Conservation (phyloP, 371 early-diverging fungal species). For the Rhizopus sp. region DNA sequence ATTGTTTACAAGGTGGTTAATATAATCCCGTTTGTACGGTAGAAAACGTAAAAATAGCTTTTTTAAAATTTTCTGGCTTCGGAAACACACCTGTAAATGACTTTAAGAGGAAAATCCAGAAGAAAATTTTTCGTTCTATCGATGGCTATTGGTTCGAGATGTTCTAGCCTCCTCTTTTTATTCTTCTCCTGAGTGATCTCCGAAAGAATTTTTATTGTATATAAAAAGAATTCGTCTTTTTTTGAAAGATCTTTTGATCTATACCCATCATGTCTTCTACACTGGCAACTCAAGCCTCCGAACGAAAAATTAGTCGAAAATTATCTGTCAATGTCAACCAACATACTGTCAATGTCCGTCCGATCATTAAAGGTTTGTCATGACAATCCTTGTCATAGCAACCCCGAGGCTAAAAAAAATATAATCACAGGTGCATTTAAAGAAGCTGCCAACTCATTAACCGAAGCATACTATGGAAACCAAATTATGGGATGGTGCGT, state of each 20-base stretch:
- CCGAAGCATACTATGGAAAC: slow-evolving; percentile 36
- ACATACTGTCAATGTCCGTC: slow-evolving; percentile 37
- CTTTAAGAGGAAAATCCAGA: too few species aligned
- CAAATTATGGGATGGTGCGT: slow-evolving; percentile 38
- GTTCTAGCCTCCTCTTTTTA: not conserved
- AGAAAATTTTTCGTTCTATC: too few species aligned
- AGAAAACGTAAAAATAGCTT: too few species aligned
- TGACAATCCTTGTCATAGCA: not conserved
- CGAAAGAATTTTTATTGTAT: too few species aligned
- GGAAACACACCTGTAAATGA: too few species aligned
- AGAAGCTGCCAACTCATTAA: slow-evolving; percentile 46
- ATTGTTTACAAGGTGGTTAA: too few species aligned
- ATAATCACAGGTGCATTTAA: slow-evolving; percentile 43
- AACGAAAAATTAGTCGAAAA: slow-evolving; percentile 37
- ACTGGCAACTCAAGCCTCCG: slow-evolving; percentile 6
- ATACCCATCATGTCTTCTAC: not conserved
- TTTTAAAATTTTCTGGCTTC: too few species aligned
- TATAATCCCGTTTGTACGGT: too few species aligned
- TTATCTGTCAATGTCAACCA: slow-evolving; percentile 38
- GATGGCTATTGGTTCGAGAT: not conserved
- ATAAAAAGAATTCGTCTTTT: not conserved
- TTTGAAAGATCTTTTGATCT: not conserved
- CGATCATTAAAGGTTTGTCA: slow-evolving; percentile 41
- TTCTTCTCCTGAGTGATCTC: not conserved
- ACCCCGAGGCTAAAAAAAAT: not conserved